Evolutionary conservation across 495 filamentous ascomycete genomes (phyloP).

Genomic region (Evansstolkia leycettana): DNA sequence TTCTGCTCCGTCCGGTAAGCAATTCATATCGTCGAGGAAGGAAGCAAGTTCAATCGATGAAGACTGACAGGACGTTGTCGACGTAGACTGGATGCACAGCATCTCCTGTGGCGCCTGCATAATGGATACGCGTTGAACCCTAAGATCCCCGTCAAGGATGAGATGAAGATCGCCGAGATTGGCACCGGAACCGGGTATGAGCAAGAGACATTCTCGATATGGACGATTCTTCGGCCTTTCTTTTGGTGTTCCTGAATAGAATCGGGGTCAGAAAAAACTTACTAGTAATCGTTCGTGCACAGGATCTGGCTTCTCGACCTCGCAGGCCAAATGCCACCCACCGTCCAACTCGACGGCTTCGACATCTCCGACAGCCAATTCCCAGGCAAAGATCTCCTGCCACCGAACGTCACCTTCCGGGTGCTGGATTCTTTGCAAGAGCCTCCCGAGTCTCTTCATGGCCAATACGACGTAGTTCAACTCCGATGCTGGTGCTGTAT

Average conservation of each 20-base stretch:
- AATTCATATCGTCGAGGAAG: not conserved
- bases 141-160: constrained; percentile 8
- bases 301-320: constrained; percentile 22
- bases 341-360: constrained; percentile 12
- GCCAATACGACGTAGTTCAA: constrained; percentile 26
- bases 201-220: too few relatives aligned
- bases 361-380: constrained; percentile 20
- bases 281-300: not conserved
- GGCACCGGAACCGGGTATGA: constrained; percentile 23
- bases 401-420: constrained; percentile 15
- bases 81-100: constrained; percentile 14
- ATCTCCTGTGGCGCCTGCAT: constrained; percentile 17
- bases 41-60: not conserved
- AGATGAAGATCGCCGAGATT: constrained; percentile 20
- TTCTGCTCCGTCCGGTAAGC: constrained; percentile 6
- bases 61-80: not conserved
- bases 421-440: constrained; percentile 13
- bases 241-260: too few relatives aligned
- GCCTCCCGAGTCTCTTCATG: constrained; percentile 10
- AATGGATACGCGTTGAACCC: constrained; percentile 16
- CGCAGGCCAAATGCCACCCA: constrained; percentile 11
- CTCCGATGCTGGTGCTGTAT: constrained; percentile 18
- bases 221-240: too few relatives aligned
- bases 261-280: not conserved
- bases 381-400: constrained; percentile 13